Base-by-base conservation (phyloP, 345 rosid genomes). In the Linum trigynum region DNA sequence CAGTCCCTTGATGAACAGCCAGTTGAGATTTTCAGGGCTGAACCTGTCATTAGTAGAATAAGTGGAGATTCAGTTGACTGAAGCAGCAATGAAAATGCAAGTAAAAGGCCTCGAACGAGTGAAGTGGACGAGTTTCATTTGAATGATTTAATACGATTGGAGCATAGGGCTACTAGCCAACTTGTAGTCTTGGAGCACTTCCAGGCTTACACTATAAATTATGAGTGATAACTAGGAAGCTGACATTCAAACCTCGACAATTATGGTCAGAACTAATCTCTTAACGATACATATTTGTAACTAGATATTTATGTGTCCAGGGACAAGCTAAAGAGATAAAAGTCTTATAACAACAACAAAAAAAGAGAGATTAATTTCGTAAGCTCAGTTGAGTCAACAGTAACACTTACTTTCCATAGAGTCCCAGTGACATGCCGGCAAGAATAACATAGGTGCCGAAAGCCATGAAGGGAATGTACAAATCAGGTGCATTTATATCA, bases 381-480 rank as follows among this genome's bases (percentile, higher is more conserved):
- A 42, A 36, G 36, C 57, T 69, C 45, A 48, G 43, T 41, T 17
- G n/a, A 4, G 42, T 51, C 96, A 75, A 96, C 94, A 72, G 90
- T 51, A 10, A 38, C 38, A 81, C 99, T 82, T 80, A 94, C 99
- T 86, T 84, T 66, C 96, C 96, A 62, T 82, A 79, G 59, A 94
- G 86, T 59, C 98, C 96, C 71, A 92, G 72, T 11, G 82, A 77
- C 65, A 92, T 75, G 71, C 96, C 96, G 74, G 97, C 94, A 71
- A 92, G 96, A 65, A 92, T 83, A 45, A 92, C 86, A 1, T 86
- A 94, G 41, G 90, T 85, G 40, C 90, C 96, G 70, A 90, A 90
- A 17, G 97, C 92, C 99, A 94, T 94, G 76, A 94, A 84, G 16
- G 99, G 97, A 71, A 94, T 86, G 78, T 94, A 90, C 73, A 92